phyloP scores from a whole-genome alignment of 2,329 filamentous ascomycete genomes.

The Sclerotiophoma versabilis region DNA sequence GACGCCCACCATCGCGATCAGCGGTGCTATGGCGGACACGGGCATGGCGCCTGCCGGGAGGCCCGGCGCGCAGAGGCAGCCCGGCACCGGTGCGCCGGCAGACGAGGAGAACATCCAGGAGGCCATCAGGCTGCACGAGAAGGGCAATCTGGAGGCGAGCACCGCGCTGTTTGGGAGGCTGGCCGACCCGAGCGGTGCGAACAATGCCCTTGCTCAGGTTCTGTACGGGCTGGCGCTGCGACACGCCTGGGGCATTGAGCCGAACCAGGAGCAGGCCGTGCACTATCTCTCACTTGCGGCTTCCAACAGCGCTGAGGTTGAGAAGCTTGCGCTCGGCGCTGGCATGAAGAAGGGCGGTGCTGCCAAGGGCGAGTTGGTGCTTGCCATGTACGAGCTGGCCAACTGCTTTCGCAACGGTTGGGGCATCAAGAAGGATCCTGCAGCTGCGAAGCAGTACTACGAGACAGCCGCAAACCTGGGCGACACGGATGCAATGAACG shows the following conservation, averaged over 20 bases:
- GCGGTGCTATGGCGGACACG: constrained; percentile 2
- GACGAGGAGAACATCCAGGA: constrained; percentile 76
- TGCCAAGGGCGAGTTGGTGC: constrained; percentile 93
- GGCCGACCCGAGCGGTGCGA: constrained; percentile 82
- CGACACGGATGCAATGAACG: constrained; percentile 97
- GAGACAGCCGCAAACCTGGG: constrained; percentile 96
- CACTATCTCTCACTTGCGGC: constrained; percentile 88
- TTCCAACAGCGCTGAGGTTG: constrained; percentile 85
- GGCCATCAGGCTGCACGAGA: constrained; percentile 93
- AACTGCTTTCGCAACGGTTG: constrained; percentile 94
- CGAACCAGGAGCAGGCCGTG: constrained; percentile 76
- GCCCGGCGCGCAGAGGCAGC: neutral
- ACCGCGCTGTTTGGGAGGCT: constrained; percentile 85
- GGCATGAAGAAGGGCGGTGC: constrained; percentile 92
- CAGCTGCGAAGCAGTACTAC: constrained; percentile 90
- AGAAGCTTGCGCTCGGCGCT: constrained; percentile 82
- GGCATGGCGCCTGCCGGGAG: constrained; percentile 4
- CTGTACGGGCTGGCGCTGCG: constrained; percentile 90
- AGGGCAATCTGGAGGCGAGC: constrained; percentile 76
- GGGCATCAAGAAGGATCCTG: constrained; percentile 85
- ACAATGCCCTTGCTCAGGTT: constrained; percentile 94
- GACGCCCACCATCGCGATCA: constrained; percentile 36
- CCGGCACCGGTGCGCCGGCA: constrained; percentile 20
- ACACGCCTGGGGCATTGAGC: constrained; percentile 89
- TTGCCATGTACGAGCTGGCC: constrained; percentile 94